phyloP scores from a whole-genome alignment of 2,329 filamentous ascomycete genomes.

The Aspergillus texensis region DNA sequence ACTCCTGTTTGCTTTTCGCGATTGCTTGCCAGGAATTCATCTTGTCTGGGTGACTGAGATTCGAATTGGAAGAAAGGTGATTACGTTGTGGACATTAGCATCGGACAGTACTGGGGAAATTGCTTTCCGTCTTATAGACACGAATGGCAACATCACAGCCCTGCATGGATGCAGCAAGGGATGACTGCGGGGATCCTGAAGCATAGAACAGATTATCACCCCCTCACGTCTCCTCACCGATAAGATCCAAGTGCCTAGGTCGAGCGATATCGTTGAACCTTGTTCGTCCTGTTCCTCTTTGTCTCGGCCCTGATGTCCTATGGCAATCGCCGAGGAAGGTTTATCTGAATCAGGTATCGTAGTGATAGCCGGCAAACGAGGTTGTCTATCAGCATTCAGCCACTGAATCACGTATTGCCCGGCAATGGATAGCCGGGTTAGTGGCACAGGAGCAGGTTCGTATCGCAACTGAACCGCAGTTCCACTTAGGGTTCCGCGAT shows the following conservation, averaged over 20 bases:
- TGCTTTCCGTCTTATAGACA: not conserved
- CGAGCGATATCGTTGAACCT: not conserved
- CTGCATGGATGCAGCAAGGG: not conserved
- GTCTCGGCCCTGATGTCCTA: not conserved
- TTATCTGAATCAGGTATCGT: not conserved
- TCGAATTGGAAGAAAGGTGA: not conserved
- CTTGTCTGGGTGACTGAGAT: not conserved
- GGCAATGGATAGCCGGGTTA: not conserved
- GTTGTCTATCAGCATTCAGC: not conserved
- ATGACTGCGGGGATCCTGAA: not conserved
- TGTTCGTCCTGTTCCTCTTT: not conserved
- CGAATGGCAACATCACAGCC: not conserved
- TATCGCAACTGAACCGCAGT: not conserved
- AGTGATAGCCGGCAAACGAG: not conserved
- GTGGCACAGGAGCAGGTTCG: not conserved
- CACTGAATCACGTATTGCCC: not conserved
- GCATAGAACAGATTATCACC: not conserved
- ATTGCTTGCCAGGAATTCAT: constrained; percentile 44
- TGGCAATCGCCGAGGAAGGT: not conserved
- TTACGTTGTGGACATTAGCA: not conserved
- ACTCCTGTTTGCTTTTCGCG: constrained; percentile 48
- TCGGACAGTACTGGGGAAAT: not conserved
- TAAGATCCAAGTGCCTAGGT: not conserved
- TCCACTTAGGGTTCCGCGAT: not conserved
- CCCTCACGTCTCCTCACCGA: not conserved